Evolutionary conservation across 768 basidiomycete species (phyloP).

Genomic region (Trametes elegans): DNA sequence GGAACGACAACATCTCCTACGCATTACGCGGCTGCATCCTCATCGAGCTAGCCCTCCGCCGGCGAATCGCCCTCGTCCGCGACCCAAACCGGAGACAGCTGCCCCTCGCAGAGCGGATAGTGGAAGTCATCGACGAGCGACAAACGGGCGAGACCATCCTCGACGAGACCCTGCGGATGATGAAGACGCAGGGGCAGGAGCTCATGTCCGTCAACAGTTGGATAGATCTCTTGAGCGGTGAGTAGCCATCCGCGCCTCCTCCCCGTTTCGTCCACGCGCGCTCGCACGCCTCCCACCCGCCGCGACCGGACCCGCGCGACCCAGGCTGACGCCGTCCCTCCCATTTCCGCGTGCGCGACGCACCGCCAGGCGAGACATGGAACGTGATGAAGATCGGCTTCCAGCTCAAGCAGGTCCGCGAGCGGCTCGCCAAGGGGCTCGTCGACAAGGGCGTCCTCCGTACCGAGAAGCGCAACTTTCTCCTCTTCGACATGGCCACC

Average conservation of each 20-base stretch:
- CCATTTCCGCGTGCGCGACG: not conserved
- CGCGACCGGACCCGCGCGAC: not conserved
- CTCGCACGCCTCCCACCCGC: not conserved
- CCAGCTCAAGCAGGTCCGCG: conserved; percentile 97
- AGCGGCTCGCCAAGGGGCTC: conserved; percentile 93
- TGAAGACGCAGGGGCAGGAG: conserved; percentile 76
- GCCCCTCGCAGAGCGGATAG: conserved; percentile 74
- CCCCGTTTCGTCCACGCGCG: not conserved
- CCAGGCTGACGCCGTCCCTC: conserved; percentile 6
- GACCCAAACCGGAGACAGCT: conserved; percentile 77
- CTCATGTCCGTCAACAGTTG: conserved; percentile 84
- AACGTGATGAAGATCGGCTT: conserved; percentile 99
- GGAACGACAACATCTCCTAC: conserved; percentile 99
- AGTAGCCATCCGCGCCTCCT: conserved; percentile 31
- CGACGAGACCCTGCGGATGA: conserved; percentile 95
- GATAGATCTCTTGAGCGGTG: conserved; percentile 94
- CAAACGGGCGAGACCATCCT: conserved; percentile 96
- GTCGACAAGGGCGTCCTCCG: conserved; percentile 99
- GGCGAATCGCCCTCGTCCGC: conserved; percentile 86
- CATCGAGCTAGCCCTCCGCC: conserved; percentile 92
- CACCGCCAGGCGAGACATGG: conserved; percentile 99
- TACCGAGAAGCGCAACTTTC: conserved; percentile 98
- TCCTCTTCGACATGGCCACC: conserved; percentile 99
- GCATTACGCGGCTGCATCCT: conserved; percentile 98
- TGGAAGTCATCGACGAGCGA: conserved; percentile 89